These are phyloP conservation scores for Hibiscus mutabilis DNA, from an alignment of 345 rosid species.

Conservation along the genomic window DNA sequence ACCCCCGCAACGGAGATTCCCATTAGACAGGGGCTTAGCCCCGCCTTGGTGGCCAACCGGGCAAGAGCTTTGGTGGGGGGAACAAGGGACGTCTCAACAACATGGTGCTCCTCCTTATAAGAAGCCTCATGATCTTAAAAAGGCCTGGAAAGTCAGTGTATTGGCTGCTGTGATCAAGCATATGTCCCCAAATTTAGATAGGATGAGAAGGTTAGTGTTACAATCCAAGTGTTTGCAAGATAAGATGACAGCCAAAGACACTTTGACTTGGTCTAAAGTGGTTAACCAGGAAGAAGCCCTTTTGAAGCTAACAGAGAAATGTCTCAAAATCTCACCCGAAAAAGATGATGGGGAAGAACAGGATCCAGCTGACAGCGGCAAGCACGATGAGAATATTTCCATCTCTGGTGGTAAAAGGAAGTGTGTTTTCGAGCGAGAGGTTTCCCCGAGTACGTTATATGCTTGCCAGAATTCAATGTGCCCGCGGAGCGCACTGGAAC, in stretches of 20 bases:
- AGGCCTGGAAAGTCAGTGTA: slow-evolving; percentile 65
- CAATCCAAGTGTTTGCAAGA: slow-evolving; percentile 68
- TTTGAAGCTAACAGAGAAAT: slow-evolving; percentile 14
- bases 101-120: slow-evolving; percentile 58
- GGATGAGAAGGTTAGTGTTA: slow-evolving; percentile 39
- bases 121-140: slow-evolving; percentile 65
- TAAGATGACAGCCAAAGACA: slow-evolving; percentile 66
- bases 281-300: slow-evolving; percentile 52
- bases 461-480: slow-evolving; percentile 1
- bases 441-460: neutral
- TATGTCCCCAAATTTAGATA: slow-evolving; percentile 40
- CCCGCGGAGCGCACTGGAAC: neutral
- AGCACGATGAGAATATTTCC: neutral
- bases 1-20: slow-evolving; percentile 61
- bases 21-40: slow-evolving; percentile 46
- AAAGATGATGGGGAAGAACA: slow-evolving; percentile 3
- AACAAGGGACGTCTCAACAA: slow-evolving; percentile 35
- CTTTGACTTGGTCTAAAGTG: slow-evolving; percentile 47
- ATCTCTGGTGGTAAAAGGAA: slow-evolving; percentile 7
- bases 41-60: slow-evolving; percentile 83
- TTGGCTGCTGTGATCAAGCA: slow-evolving; percentile 64
- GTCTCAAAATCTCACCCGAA: slow-evolving; percentile 30
- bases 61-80: slow-evolving; percentile 58
- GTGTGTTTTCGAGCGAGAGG: neutral
- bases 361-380: neutral